Evolutionary conservation across 306 rosid genomes (phyloP).

Genomic region (Abrus pulchellus): DNA sequence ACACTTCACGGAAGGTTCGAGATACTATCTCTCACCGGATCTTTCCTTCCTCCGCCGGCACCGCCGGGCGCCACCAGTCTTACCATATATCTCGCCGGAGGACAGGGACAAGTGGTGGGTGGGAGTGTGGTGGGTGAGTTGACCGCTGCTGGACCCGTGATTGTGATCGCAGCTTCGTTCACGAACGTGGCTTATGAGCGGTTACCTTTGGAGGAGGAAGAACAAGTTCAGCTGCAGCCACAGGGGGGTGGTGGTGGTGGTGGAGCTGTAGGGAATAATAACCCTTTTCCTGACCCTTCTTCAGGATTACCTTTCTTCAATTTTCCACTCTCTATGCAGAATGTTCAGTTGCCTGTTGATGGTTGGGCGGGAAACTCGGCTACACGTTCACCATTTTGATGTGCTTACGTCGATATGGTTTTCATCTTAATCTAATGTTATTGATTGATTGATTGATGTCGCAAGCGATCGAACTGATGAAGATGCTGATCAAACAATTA

Average conservation of each 20-base stretch:
- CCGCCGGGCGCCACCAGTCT: constrained; percentile 91
- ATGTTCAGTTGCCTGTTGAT: constrained; percentile 75
- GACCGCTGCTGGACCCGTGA: constrained; percentile 83
- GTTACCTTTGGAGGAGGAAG: constrained; percentile 81
- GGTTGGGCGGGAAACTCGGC: constrained; percentile 62
- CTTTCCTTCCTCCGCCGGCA: constrained; percentile 91
- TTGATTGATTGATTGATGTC: background rate
- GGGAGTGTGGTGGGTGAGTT: constrained; percentile 92
- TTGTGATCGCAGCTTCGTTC: constrained; percentile 84
- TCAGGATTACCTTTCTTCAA: constrained; percentile 81
- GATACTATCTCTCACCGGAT: constrained; percentile 83
- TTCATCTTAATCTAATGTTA: constrained; percentile 22
- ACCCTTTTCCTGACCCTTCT: constrained; percentile 70
- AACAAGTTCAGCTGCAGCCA: constrained; percentile 62
- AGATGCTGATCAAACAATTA: background rate
- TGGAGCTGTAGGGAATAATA: constrained; percentile 32
- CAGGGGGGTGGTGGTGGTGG: constrained; percentile 49
- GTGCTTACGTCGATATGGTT: background rate
- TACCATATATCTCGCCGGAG: constrained; percentile 77
- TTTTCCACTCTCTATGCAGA: constrained; percentile 78
- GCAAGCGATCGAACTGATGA: background rate
- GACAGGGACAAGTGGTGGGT: constrained; percentile 91
- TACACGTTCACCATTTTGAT: constrained; percentile 55
- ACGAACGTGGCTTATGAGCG: constrained; percentile 91
- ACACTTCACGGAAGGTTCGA: constrained; percentile 90